These are phyloP conservation scores for Rhodocollybia butyracea DNA, from an alignment of 768 basidiomycete genomes.

Conservation along the genomic window DNA sequence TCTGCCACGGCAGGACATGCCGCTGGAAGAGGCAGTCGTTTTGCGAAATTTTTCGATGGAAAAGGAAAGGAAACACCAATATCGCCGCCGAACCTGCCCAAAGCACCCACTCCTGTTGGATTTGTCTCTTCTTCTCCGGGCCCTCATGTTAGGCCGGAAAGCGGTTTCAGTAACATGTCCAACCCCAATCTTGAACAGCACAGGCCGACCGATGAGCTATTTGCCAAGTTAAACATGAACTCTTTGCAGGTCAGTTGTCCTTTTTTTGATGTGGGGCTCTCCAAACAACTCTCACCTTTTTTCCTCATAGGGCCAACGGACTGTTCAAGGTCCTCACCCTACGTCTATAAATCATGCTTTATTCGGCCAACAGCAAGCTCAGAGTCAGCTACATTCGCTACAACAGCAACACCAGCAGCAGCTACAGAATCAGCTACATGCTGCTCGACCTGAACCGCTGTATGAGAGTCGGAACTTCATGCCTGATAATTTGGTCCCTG, in stretches of 20 bases:
- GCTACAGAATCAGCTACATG: slow-evolving; percentile 24
- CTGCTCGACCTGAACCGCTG: slow-evolving; percentile 54
- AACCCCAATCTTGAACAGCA: slow-evolving; percentile 29
- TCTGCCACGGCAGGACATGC: slow-evolving; percentile 42
- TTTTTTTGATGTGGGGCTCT: neutral
- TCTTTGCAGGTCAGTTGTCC: slow-evolving; percentile 61
- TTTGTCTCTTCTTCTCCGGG: slow-evolving; percentile 45
- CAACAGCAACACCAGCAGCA: slow-evolving; percentile 35
- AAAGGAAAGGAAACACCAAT: slow-evolving; percentile 48
- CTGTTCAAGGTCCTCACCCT: slow-evolving; percentile 19
- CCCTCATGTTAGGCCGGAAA: slow-evolving; percentile 19
- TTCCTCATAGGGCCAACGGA: slow-evolving; percentile 27
- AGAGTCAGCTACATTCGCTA: slow-evolving; percentile 34
- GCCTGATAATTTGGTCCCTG: slow-evolving; percentile 85
- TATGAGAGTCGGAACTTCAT: slow-evolving; percentile 78
- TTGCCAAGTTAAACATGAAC: slow-evolving; percentile 69
- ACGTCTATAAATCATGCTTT: slow-evolving; percentile 23
- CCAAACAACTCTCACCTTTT: too few species aligned
- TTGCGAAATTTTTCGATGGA: slow-evolving; percentile 86
- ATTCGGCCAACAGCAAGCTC: slow-evolving; percentile 33
- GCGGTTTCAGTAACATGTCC: slow-evolving; percentile 1
- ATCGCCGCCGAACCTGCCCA: slow-evolving; percentile 25
- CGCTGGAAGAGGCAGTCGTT: slow-evolving; percentile 71
- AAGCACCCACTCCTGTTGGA: slow-evolving; percentile 34
- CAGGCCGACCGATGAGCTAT: slow-evolving; percentile 74